Percentiles rank a stretch among this genome's conserved stretches.
phyloP scores from a whole-genome alignment of 164 flowering plant genomes.

The Umbilicus rupestris region DNA sequence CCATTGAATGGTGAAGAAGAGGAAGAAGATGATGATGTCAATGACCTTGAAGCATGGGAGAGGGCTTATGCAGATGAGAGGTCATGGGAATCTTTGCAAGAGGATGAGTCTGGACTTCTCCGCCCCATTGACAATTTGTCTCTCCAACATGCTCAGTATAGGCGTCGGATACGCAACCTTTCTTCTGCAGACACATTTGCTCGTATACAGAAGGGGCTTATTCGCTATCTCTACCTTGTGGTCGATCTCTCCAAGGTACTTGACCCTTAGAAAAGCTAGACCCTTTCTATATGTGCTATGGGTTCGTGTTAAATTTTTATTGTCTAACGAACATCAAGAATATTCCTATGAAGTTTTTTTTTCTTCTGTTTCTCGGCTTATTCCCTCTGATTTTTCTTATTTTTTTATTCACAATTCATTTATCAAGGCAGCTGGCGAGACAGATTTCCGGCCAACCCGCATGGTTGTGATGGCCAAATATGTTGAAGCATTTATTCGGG shows the following conservation, averaged over 20 bases:
- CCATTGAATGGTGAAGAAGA: slow-evolving; percentile 22
- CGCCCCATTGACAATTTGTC: slow-evolving; percentile 56
- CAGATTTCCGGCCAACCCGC: slow-evolving; percentile 75
- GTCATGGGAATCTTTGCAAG: slow-evolving; percentile 87
- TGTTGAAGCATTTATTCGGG: slow-evolving; percentile 78
- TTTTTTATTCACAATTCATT: background rate
- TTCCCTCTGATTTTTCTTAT: background rate
- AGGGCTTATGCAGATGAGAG: slow-evolving; percentile 82
- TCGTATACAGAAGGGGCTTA: slow-evolving; percentile 85
- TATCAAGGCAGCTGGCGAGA: slow-evolving; percentile 73
- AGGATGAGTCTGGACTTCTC: slow-evolving; percentile 83
- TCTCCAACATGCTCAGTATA: slow-evolving; percentile 74
- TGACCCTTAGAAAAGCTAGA: background rate
- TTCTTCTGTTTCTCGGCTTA: background rate
- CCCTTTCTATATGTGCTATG: background rate
- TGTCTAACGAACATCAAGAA: background rate
- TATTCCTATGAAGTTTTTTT: background rate
- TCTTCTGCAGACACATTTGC: slow-evolving; percentile 28
- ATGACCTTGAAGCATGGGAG: slow-evolving; percentile 57
- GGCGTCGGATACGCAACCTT: slow-evolving; percentile 59
- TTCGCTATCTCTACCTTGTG: slow-evolving; percentile 72
- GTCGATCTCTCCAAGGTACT: slow-evolving; percentile 82
- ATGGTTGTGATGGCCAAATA: slow-evolving; percentile 77
- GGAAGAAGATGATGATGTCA: slow-evolving; percentile 35
- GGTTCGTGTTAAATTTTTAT: background rate